These are phyloP conservation scores for Nitzschia putrida DNA, from an alignment of 108 stramenopile genomes.

Conservation along the genomic window DNA sequence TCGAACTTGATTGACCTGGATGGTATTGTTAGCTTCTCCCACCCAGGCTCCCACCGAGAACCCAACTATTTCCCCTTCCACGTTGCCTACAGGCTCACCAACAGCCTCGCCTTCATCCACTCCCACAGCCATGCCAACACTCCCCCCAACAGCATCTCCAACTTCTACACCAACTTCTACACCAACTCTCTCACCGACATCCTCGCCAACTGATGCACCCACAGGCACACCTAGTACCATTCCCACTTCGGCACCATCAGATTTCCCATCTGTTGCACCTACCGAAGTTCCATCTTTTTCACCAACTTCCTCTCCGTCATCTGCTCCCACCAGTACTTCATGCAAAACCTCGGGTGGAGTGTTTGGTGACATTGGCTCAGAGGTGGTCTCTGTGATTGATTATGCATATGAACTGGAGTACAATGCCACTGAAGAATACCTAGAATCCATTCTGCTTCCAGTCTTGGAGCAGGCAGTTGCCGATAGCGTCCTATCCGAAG, in stretches of 20 bases:
- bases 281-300: neutral
- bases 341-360: constrained; percentile 27
- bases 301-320: constrained; percentile 12
- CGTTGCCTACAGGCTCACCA: neutral
- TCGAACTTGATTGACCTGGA: neutral
- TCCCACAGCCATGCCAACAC: neutral
- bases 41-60: neutral
- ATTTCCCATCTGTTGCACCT: constrained; percentile 11
- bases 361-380: constrained; percentile 23
- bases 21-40: neutral
- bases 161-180: neutral
- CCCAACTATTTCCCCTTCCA: neutral
- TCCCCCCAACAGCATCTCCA: neutral
- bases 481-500: constrained; percentile 28
- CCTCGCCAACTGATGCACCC: constrained; percentile 1
- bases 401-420: constrained; percentile 35
- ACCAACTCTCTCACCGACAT: constrained; percentile 6
- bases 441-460: constrained; percentile 21
- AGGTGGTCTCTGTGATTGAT: constrained; percentile 5
- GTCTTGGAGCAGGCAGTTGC: constrained; percentile 28
- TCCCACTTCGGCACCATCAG: constrained; percentile 12
- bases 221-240: neutral
- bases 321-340: neutral
- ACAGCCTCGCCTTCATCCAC: neutral
- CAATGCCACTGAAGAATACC: neutral